A percentile compares a stretch with the other conserved stretches of the same genome.
These are phyloP conservation scores for Botryotinia narcissicola DNA, from an alignment of 2,329 filamentous ascomycete genomes.

Conservation along the genomic window DNA sequence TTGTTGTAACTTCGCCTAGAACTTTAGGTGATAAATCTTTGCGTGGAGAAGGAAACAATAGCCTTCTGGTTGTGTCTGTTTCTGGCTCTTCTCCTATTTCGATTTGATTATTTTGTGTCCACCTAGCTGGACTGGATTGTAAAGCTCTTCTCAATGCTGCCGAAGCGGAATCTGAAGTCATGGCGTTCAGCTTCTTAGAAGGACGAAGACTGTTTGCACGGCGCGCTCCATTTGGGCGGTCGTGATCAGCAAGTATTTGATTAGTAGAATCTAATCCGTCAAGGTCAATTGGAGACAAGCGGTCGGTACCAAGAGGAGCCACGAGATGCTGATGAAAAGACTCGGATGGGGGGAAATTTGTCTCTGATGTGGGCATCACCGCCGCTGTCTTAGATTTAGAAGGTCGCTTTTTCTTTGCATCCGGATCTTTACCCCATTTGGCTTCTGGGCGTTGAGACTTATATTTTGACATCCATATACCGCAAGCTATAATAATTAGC, in stretches of 20 bases:
- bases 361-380: conserved; percentile 25
- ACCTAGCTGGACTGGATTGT: conserved; percentile 42
- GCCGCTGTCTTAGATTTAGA: conserved; percentile 36
- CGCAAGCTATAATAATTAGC: conserved; percentile 62
- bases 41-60: conserved; percentile 75
- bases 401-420: conserved; percentile 46
- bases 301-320: conserved; percentile 6
- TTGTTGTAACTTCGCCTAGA: conserved; percentile 56
- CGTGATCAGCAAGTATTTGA: not conserved
- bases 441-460: conserved; percentile 79
- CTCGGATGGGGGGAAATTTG: conserved; percentile 35
- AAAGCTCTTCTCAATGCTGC: conserved; percentile 37
- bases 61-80: conserved; percentile 59
- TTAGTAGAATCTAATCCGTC: conserved; percentile 3
- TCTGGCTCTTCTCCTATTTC: conserved; percentile 47
- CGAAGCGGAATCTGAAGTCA: conserved; percentile 37
- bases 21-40: conserved; percentile 62
- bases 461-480: conserved; percentile 90
- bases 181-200: conserved; percentile 33
- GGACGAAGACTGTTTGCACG: conserved; percentile 33
- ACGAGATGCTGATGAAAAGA: not conserved
- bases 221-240: conserved; percentile 22
- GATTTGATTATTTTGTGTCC: conserved; percentile 56
- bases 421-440: conserved; percentile 65
- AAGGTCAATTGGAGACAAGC: conserved; percentile 17